Percentiles rank a stretch among this genome's conserved stretches.
Evolutionary conservation across 2,329 filamentous ascomycete species (phyloP).

Genomic region (Hawksworthiomyces lignivorus): DNA sequence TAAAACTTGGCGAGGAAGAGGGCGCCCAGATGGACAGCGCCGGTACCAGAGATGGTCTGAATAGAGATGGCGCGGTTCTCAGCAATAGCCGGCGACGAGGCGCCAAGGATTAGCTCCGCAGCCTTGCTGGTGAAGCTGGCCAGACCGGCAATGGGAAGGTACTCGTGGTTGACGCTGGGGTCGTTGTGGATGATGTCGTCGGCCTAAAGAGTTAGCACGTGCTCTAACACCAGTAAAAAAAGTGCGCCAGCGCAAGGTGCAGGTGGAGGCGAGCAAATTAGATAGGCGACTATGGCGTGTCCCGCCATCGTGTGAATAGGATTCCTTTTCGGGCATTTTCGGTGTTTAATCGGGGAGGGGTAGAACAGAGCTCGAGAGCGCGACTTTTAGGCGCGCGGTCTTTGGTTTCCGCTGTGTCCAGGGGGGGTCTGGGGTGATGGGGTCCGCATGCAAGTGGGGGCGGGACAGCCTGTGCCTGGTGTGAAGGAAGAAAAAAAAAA

Average conservation of each 20-base stretch:
- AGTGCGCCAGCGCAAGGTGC: too few relatives aligned
- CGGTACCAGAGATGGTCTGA: conserved; percentile 96
- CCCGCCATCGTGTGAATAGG: too few relatives aligned
- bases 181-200: conserved; percentile 84
- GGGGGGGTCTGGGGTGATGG: too few relatives aligned
- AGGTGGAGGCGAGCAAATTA: conserved; percentile 3
- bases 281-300: too few relatives aligned
- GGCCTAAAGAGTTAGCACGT: conserved; percentile 50
- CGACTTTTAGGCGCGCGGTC: too few relatives aligned
- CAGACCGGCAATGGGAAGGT: conserved; percentile 90
- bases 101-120: conserved; percentile 80
- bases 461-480: too few relatives aligned
- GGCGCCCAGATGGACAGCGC: conserved; percentile 85
- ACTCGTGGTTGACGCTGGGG: conserved; percentile 93
- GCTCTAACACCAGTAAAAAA: conserved; percentile 5
- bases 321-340: too few relatives aligned
- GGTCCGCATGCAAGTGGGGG: too few relatives aligned
- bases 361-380: too few relatives aligned
- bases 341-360: too few relatives aligned
- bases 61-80: conserved; percentile 76
- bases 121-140: conserved; percentile 80
- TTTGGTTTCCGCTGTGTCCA: too few relatives aligned
- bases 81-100: conserved; percentile 68
- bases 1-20: conserved; percentile 94
- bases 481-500: too few relatives aligned